phyloP scores from a whole-genome alignment of 228 moss, liverwort and hornwort genomes.

The Sphagnum fallax region DNA sequence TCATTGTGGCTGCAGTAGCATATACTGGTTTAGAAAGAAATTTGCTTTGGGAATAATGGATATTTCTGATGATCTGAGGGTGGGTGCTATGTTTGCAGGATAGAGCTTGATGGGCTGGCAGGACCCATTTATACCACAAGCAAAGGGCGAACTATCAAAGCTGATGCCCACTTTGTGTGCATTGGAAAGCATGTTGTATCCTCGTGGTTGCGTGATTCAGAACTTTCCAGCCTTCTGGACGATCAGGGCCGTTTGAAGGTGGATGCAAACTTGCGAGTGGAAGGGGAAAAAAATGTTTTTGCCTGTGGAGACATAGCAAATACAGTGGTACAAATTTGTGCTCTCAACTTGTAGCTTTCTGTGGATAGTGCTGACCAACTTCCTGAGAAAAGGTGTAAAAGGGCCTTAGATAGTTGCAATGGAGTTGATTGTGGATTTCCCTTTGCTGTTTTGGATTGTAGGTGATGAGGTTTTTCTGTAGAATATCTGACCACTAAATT shows the following conservation, averaged over 20 bases:
- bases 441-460: not conserved
- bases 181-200: conserved; percentile 24
- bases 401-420: not conserved
- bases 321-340: conserved; percentile 15
- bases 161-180: conserved; percentile 25
- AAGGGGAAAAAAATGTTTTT: conserved; percentile 23
- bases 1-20: not conserved
- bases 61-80: conserved; percentile 3
- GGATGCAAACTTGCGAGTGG: conserved; percentile 23
- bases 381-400: not conserved
- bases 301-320: conserved; percentile 45
- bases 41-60: conserved; percentile 10
- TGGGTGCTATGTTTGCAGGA: not conserved
- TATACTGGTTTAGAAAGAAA: not conserved
- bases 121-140: conserved; percentile 18
- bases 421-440: not conserved
- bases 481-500: not conserved
- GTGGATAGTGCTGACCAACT: not conserved
- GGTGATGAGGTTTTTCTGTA: not conserved
- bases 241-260: conserved; percentile 25
- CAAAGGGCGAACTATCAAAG: conserved; percentile 17
- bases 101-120: not conserved
- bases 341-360: not conserved
- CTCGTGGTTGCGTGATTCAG: conserved; percentile 21
- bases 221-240: conserved; percentile 12